Evolutionary conservation across 2,329 filamentous ascomycete species (phyloP), one percentile per base, ranked within the genome.

Genomic region (Nemania abortiva): DNA sequence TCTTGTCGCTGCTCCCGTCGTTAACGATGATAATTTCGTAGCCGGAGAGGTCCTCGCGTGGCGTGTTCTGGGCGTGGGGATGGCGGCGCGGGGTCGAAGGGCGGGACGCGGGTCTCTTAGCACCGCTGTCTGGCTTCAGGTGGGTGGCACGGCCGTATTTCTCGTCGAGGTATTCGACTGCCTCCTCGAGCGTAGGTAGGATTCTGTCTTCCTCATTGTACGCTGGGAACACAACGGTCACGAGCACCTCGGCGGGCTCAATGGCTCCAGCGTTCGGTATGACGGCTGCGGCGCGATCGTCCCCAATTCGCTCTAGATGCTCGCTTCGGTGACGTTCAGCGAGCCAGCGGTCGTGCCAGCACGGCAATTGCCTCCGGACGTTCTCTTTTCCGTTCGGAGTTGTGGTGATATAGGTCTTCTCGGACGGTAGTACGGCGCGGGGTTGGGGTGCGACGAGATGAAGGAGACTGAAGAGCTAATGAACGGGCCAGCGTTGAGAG

Each of bases 1-100:
- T 99, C 76, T 83, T 85, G 82, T 99, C 96, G 27, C 84, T 90
- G 73, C 92, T 97, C 13, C 95, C 96, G 79, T 99, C 96, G 76
- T 96, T 93, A 65, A 99, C 90, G 58, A 99, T 84, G 49, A 99
- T 80, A 71, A 99, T 97, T 82, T 99, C 96, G 88, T 97, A 99
- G 13, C 95, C 94, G 45, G 80, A 79, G 60, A 78, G 76, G 56
- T 78, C 78, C 24, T 79, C 77, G 68, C 81, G 73, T 65, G 77
- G 79, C 65, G 77, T 75, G 70, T 82, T 82, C 73, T 79, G 73
- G 68, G 79, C 75, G 54, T 78, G 75, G 66, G 77, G 75, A 69
- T 82, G 68, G 75, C 80, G 77, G 37, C 70, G 77, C 34, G 68
- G 79, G 63, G 71, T 81, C 75, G 69, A 70, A 58, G 70, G 76